Base-by-base conservation (phyloP, 1,284 basidiomycete genomes). In the Exobasidium cylindrosporum region DNA sequence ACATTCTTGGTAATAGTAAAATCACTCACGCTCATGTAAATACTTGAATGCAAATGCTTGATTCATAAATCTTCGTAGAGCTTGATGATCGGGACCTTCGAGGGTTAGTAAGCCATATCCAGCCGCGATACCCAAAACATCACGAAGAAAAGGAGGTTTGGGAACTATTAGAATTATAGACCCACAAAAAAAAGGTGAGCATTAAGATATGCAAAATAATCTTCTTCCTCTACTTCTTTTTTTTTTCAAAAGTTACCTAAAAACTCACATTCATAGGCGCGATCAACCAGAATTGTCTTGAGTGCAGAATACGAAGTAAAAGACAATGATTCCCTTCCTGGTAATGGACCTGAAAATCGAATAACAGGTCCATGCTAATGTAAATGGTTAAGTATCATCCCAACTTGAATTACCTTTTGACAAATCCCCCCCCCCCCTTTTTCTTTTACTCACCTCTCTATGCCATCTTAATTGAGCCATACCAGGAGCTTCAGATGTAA, bases 41-140 rank as follows among this genome's bases (percentile, higher is more conserved):
- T 68, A 65, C 44, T 64, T 68, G 43, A 73, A 56, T 26, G 68
- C 65, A 50, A 74, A 74, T 4, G 72, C 72, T 10, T 65, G 69
- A 54, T 74, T 74, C 70, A 74, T 72, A 21, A 63, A 70, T 58
- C 68, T 66, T n/a, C 72, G 56, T 61, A 74, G 64, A 57, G 67
- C 67, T 32, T 62, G 61, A 55, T 74, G 72, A 30, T 64, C 68
- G 13, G 67, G 63, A 17, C 69, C 70, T 55, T 74, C 72, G 1
- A 68, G 61, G 6, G 68, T 70, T 14, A 74, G 32, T 4, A 74
- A 61, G n/a, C 72, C 72, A 31, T 73, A 66, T 0, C 72, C 72
- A 2, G 70, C 68, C 26, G 68, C 65, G 17, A 69, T 58, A 6
- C 64, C 66, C 17, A 69, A 56, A 21, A 70, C 55, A 52, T 68